Evolutionary conservation across 192 early-diverging fungal genomes (phyloP), one percentile per base, ranked within the genome.

Genomic region (Backusella circina): DNA sequence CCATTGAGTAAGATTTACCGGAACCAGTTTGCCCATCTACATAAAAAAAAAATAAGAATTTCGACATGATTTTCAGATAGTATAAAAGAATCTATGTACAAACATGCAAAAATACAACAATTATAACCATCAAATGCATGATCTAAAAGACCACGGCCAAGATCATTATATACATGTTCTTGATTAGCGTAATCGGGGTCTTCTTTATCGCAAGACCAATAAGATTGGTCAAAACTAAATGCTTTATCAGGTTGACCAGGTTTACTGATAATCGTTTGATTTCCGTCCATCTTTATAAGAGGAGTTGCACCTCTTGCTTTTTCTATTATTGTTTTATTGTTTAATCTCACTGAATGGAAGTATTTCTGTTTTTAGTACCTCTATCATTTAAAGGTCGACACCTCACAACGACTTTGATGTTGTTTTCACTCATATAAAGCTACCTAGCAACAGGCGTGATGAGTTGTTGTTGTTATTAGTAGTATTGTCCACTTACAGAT

Each of bases 91-190:
- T 15, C 30, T 47, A 44, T 26, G 9, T 35, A 39, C 69, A 44
- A 30, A 91, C 88, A 98, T n/a, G 97, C 97, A 80, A 98, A 96
- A 32, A 98, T 90, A 79, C 95, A 97, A 64, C 90, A 91, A 80
- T 98, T 96, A 83, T 95, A 98, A n/a, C 97, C 97, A 6, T 83
- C 83, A 61, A 98, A 91, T 9, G 96, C 91, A 79, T 97, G 96
- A 71, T 92, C 90, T 12, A 97, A 84, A n/a, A 97, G 79, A 31
- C 93, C 90, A 30, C 81, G 77, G 5, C 95, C 95, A 18, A 96
- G 84, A 38, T 92, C 90, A 32, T 88, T 84, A 79, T 94, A 98
- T 18, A 98, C 87, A 3, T 70, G 79, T 72, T 90, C 81, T 75
- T 97, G 96, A 69, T 89, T 86, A 39, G 94, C 93, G 73, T 88